Evolutionary conservation across 495 filamentous ascomycete genomes (phyloP), one percentile per base, ranked within the genome.

Genomic region (Xylaria cubensis): DNA sequence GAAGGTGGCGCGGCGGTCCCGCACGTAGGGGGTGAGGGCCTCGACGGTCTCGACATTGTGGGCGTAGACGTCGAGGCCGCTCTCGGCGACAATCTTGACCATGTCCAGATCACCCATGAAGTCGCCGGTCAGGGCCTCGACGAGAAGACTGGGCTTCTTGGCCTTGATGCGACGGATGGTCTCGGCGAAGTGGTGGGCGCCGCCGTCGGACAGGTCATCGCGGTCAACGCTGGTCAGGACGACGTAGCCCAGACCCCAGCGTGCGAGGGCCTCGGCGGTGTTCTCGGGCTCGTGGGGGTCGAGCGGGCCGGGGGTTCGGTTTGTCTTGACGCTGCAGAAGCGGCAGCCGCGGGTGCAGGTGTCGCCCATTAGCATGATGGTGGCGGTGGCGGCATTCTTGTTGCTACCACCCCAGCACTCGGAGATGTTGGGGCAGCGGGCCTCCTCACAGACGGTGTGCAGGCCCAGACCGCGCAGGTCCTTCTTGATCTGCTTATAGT

Each of bases 351-450:
- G 91, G 10, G 96, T 99, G 83, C 96, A 99, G 8, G 96, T 98
- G 78, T 99, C 96, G 73, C 96, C 96, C 95, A 98, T 98, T 8
- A 98, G 86, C 97, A 99, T 98, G 83, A 99, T 98, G 10, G 96
- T 99, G 0, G 97, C 96, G 34, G 96, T 99, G 1, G 97, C 97
- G 29, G 93, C 90, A 62, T 90, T 88, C 83, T 97, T 97, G 81
- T 92, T 89, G 75, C 83, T 87, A 44, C 96, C 96, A 69, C 96
- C 96, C 96, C 96, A 99, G 86, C 96, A 99, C 80, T 97, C 94
- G 73, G 91, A 93, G 64, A 99, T 98, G 80, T 99, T 99, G 53
- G 96, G 96, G 80, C 96, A 99, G 41, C 94, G 89, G 19, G 96
- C 96, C 83, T 99, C 97, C 83, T 99, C 96, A 81, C 96, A 99